Evolutionary conservation across 805 yeast species (phyloP), one percentile per base, ranked within the genome.

Genomic region (Myxozyma monticola): DNA sequence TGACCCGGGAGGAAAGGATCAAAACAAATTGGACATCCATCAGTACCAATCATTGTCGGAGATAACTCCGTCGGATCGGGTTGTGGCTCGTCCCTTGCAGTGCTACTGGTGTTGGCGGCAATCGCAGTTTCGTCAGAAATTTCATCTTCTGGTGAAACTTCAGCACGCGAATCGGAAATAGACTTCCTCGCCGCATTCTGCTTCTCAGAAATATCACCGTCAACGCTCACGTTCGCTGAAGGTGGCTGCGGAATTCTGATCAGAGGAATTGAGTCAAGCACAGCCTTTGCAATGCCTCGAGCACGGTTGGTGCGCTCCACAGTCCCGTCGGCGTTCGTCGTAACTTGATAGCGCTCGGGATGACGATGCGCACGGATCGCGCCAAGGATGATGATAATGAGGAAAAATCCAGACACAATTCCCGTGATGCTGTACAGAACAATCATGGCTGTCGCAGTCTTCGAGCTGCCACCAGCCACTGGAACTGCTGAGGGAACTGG

Each of bases 21-120:
- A 44, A 87, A 75, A 67, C 96, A 87, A 55, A 87, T 85, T 10
- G 93, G 88, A 72, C 96, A 87, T 1, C 74, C 65, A 4, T 85
- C 51, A 33, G 40, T 36, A 12, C 46, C 47, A 22, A 51, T 37
- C 53, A 51, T 51, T 6, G 51, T 31, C 7, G 45, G 35, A 3
- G 45, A 39, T 7, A 41, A 12, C 24, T 41, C 37, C 18, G 20
- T 24, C 29, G 25, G 22, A 20, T 17, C 26, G 18, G 15, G 17
- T 14, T 28, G 29, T 21, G 39, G 18, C 22, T 22, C 18, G 10
- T 48, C 12, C 8, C 8, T 35, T 15, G 28, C 31, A 15, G 35
- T 28, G 21, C 14, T 28, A 28, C 14, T 14, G 14, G 31, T 10
- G 9, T 28, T 28, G 31, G 9, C 31, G 14, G 31, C 31, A 28